These are phyloP conservation scores for Eremothecium sinecaudum DNA, from an alignment of 1,139 yeast genomes.

Conservation along the genomic window DNA sequence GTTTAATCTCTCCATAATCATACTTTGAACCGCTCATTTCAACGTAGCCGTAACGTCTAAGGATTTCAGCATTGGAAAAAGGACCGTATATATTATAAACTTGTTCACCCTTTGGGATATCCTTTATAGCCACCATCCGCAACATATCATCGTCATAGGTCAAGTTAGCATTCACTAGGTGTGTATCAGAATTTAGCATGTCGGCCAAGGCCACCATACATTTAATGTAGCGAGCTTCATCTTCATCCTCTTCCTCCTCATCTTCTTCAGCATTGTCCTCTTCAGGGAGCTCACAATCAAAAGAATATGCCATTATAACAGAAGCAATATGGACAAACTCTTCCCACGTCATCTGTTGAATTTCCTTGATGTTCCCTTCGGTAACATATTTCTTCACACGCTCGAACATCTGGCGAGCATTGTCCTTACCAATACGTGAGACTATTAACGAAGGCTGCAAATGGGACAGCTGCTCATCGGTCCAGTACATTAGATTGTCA, in stretches of 20 bases:
- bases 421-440: conserved; percentile 59
- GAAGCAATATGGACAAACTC: conserved; percentile 68
- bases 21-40: conserved; percentile 64
- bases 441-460: conserved; percentile 65
- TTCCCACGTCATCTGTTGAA: conserved; percentile 36
- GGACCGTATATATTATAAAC: conserved; percentile 85
- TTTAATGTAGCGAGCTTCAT: conserved; percentile 43
- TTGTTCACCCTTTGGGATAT: conserved; percentile 59
- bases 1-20: conserved; percentile 73
- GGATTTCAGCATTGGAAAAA: conserved; percentile 77
- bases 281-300: conserved; percentile 44
- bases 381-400: conserved; percentile 15
- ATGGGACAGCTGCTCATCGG: conserved; percentile 35
- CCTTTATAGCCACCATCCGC: conserved; percentile 60
- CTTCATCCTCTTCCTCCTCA: conserved; percentile 32
- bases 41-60: conserved; percentile 86
- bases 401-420: conserved; percentile 53
- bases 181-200: conserved; percentile 76
- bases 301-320: conserved; percentile 56
- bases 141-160: conserved; percentile 41
- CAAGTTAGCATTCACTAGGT: conserved; percentile 65
- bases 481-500: conserved; percentile 77
- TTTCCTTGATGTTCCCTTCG: conserved; percentile 7
- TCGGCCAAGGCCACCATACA: conserved; percentile 94
- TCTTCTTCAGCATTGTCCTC: conserved; percentile 24